phyloP scores from a whole-genome alignment of 2,329 filamentous ascomycete genomes.

The Fusarium foetens region DNA sequence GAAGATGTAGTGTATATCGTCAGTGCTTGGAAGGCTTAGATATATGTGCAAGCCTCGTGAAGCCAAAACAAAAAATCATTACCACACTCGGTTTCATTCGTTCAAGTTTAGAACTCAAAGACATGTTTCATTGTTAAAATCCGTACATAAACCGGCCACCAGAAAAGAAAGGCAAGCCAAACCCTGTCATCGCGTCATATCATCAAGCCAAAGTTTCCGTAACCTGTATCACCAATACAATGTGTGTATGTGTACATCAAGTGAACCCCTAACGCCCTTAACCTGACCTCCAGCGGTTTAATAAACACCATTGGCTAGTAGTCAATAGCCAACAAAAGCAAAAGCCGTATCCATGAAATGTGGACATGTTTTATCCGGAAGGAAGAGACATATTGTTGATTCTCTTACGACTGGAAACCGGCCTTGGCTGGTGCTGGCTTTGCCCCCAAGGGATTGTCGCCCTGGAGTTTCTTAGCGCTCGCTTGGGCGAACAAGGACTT shows the following conservation, averaged over 20 bases:
- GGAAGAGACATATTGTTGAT: constrained; percentile 3
- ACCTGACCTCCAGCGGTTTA: constrained; percentile 34
- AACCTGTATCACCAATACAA: constrained; percentile 34
- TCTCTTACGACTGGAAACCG: constrained; percentile 33
- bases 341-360: constrained; percentile 17
- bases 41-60: background rate
- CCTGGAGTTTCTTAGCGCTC: constrained; percentile 69
- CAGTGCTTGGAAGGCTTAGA: constrained; percentile 70
- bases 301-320: constrained; percentile 18
- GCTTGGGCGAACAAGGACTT: constrained; percentile 75
- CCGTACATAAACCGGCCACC: constrained; percentile 35
- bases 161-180: constrained; percentile 33
- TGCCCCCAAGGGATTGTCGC: constrained; percentile 56
- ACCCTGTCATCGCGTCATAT: constrained; percentile 44
- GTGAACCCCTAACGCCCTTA: constrained; percentile 38
- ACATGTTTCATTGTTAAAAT: constrained; percentile 35
- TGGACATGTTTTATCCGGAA: constrained; percentile 26
- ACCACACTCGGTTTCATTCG: background rate
- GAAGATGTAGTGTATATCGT: constrained; percentile 77
- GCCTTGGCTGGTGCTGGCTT: constrained; percentile 48
- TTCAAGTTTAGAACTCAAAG: background rate
- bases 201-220: constrained; percentile 41
- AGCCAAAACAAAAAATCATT: constrained; percentile 16
- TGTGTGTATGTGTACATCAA: constrained; percentile 23
- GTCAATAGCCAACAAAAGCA: constrained; percentile 24